A percentile compares a stretch with the other conserved stretches of the same genome.
Conservation (phyloP, 2,329 filamentous ascomycete genomes). For the Pseudogymnoascus sp. region DNA sequence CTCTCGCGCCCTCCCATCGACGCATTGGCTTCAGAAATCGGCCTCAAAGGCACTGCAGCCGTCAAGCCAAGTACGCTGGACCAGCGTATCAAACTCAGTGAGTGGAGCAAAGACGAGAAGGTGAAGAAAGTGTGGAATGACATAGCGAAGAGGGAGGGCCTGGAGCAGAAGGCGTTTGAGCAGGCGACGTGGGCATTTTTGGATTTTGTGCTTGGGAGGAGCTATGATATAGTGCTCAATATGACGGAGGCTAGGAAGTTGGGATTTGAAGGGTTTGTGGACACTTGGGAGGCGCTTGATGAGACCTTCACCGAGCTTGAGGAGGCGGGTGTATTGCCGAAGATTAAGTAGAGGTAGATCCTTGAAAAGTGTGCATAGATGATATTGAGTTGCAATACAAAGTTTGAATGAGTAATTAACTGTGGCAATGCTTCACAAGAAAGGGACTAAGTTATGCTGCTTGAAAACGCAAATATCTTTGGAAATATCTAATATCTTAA, state of each 20-base stretch:
- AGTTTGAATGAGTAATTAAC: background rate
- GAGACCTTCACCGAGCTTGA: slow-evolving; percentile 29
- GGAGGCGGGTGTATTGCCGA: slow-evolving; percentile 21
- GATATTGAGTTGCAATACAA: background rate
- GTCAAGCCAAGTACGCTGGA: slow-evolving; percentile 23
- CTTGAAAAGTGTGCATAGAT: background rate
- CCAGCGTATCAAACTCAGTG: slow-evolving; percentile 15
- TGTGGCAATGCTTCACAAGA: background rate
- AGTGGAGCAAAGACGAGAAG: slow-evolving; percentile 12
- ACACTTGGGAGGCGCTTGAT: slow-evolving; percentile 31
- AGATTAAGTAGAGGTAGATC: background rate
- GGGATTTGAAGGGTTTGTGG: slow-evolving; percentile 35
- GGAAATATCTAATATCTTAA: background rate
- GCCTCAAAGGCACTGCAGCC: slow-evolving; percentile 18
- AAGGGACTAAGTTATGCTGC: background rate
- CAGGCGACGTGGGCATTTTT: slow-evolving; percentile 38
- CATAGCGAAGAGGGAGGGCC: slow-evolving; percentile 8
- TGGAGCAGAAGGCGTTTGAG: slow-evolving; percentile 16
- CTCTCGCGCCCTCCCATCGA: slow-evolving; percentile 19
- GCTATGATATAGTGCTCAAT: slow-evolving; percentile 30
- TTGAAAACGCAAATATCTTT: background rate
- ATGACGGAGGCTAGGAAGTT: slow-evolving; percentile 39
- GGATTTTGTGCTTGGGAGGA: slow-evolving; percentile 34
- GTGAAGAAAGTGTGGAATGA: slow-evolving; percentile 11
- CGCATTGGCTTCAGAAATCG: slow-evolving; percentile 19